These are phyloP conservation scores for Calonectria hongkongensis DNA, from an alignment of 2,329 filamentous ascomycete species.

Conservation along the genomic window DNA sequence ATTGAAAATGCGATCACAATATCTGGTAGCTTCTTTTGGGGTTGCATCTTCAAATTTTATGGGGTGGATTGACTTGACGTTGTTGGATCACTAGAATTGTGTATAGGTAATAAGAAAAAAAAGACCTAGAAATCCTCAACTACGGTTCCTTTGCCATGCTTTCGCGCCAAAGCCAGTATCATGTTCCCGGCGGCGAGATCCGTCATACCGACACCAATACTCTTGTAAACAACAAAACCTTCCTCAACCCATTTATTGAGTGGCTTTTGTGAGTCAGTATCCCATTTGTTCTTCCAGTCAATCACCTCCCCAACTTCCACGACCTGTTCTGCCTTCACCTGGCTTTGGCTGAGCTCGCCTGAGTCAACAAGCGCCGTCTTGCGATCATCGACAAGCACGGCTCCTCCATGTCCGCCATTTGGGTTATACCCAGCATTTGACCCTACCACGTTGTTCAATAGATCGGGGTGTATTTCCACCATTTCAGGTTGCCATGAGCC, in stretches of 20 bases:
- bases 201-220: constrained; percentile 56
- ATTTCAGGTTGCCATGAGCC: constrained; percentile 77
- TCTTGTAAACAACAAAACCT: constrained; percentile 55
- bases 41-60: too few species aligned
- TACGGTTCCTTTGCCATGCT: constrained; percentile 16
- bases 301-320: constrained; percentile 75
- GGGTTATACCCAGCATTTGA: constrained; percentile 21
- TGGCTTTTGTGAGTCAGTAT: neutral
- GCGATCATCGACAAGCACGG: constrained; percentile 72
- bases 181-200: constrained; percentile 56
- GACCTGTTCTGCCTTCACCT: constrained; percentile 73
- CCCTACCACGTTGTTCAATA: constrained; percentile 62
- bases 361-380: constrained; percentile 78
- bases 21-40: too few species aligned
- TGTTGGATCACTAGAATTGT: too few species aligned
- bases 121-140: neutral
- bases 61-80: too few species aligned
- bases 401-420: neutral
- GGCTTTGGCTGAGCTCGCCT: constrained; percentile 80
- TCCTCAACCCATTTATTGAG: constrained; percentile 42
- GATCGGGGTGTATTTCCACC: constrained; percentile 79
- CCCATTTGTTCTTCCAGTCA: constrained; percentile 11
- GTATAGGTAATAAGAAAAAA: too few species aligned
- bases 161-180: constrained; percentile 5
- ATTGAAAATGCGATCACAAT: too few species aligned